Percentiles rank a stretch among this genome's conserved stretches.
These are phyloP conservation scores for Phytopythium sindhum DNA, from an alignment of 352 stramenopile species.

Conservation along the genomic window DNA sequence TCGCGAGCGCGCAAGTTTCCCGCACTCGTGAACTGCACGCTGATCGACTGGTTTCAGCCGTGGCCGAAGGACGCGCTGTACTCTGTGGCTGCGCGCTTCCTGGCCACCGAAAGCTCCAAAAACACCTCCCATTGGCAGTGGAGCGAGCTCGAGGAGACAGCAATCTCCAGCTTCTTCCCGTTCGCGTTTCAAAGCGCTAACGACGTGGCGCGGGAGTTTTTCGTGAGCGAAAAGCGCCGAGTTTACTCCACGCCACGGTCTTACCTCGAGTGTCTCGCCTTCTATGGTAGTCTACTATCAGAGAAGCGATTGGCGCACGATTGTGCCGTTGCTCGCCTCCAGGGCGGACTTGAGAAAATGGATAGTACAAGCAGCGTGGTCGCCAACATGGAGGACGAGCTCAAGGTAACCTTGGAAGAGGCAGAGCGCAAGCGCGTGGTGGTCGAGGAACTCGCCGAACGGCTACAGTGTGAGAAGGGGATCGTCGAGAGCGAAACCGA, in stretches of 20 bases:
- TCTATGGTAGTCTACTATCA: conserved; percentile 79
- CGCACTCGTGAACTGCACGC: conserved; percentile 91
- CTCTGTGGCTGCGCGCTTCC: conserved; percentile 85
- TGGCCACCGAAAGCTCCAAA: conserved; percentile 34
- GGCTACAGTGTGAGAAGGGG: conserved; percentile 89
- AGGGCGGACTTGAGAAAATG: conserved; percentile 90
- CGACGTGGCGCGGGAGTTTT: conserved; percentile 77
- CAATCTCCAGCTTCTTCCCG: conserved; percentile 91
- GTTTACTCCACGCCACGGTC: conserved; percentile 94
- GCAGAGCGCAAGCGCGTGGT: conserved; percentile 92
- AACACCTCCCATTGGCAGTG: conserved; percentile 3
- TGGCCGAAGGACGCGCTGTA: conserved; percentile 91
- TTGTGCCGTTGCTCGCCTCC: conserved; percentile 75
- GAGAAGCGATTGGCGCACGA: conserved; percentile 60
- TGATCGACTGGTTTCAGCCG: conserved; percentile 93
- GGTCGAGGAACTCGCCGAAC: conserved; percentile 91
- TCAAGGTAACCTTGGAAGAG: conserved; percentile 88
- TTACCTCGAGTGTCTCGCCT: conserved; percentile 89
- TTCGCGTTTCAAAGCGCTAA: conserved; percentile 94
- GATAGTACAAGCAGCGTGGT: conserved; percentile 86
- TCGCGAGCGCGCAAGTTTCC: conserved; percentile 91
- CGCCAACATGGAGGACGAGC: conserved; percentile 90
- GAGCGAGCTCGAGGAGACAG: conserved; percentile 18
- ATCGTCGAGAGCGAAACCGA: conserved; percentile 92
- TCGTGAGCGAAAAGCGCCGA: conserved; percentile 63